Evolutionary conservation across 495 filamentous ascomycete genomes (phyloP).

Genomic region (Daldinia vernicosa): DNA sequence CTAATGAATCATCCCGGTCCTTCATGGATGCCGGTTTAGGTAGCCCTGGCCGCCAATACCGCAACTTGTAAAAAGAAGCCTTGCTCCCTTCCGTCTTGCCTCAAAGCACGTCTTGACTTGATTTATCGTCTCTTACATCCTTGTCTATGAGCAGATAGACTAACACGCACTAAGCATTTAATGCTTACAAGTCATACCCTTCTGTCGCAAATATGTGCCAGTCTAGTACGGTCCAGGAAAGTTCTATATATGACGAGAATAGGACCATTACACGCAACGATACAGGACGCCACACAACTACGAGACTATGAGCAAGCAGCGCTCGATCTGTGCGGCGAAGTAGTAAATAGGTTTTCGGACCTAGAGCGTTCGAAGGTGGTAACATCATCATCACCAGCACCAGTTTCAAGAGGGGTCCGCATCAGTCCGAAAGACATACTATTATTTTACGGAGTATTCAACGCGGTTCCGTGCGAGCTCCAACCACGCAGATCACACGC

Average conservation of each 20-base stretch:
- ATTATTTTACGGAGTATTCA: slow-evolving; percentile 31
- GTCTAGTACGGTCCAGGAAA: slow-evolving; percentile 13
- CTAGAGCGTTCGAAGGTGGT: slow-evolving; percentile 10
- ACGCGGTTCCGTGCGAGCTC: slow-evolving; percentile 28
- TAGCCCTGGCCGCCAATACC: slow-evolving; percentile 15
- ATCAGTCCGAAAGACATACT: slow-evolving; percentile 7
- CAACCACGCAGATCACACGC: slow-evolving; percentile 34
- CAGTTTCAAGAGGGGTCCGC: slow-evolving; percentile 14
- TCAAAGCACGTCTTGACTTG: slow-evolving; percentile 2
- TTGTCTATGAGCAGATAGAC: slow-evolving; percentile 22
- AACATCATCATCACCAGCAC: slow-evolving; percentile 21
- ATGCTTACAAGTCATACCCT: slow-evolving; percentile 18
- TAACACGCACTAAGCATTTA: slow-evolving; percentile 20
- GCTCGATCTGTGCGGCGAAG: slow-evolving; percentile 1
- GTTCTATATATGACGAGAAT: slow-evolving; percentile 13
- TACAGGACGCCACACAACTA: slow-evolving; percentile 5
- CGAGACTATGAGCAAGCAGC: neutral
- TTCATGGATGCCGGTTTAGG: slow-evolving; percentile 21
- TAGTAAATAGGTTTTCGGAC: slow-evolving; percentile 32
- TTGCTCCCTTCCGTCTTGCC: slow-evolving; percentile 7
- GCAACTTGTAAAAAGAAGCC: slow-evolving; percentile 19
- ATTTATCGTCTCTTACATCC: slow-evolving; percentile 29
- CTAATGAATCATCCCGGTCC: slow-evolving; percentile 32
- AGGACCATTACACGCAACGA: slow-evolving; percentile 1
- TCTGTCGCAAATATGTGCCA: slow-evolving; percentile 20